phyloP scores from a whole-genome alignment of 176 grass and related monocot genomes.

The Aegilops tauschii region DNA sequence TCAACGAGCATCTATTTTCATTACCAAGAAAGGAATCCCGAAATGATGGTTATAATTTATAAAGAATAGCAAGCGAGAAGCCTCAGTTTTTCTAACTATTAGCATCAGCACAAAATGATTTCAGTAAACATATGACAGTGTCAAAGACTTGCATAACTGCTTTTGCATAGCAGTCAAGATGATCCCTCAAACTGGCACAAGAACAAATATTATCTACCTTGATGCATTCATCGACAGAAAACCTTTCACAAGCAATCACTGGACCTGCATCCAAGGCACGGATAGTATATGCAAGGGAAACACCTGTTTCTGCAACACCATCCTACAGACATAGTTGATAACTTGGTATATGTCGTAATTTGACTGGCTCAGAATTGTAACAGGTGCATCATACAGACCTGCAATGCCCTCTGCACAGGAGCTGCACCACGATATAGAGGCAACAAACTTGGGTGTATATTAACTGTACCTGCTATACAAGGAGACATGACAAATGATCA shows the following conservation, averaged over 20 bases:
- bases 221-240: conserved; percentile 71
- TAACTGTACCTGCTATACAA: conserved; percentile 74
- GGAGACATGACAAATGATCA: neutral
- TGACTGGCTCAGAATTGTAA: conserved; percentile 9
- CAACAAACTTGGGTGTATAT: conserved; percentile 94
- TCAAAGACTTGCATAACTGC: neutral
- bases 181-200: conserved; percentile 16
- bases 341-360: conserved; percentile 6
- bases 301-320: conserved; percentile 94
- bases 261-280: conserved; percentile 84
- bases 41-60: conserved; percentile 9
- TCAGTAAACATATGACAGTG: neutral
- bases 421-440: conserved; percentile 93
- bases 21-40: neutral
- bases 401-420: conserved; percentile 96
- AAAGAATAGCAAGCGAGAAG: neutral
- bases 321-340: conserved; percentile 56
- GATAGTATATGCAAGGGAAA: conserved; percentile 93
- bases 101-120: neutral
- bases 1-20: neutral
- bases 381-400: conserved; percentile 46
- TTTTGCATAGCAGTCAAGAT: conserved; percentile 16
- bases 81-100: neutral
- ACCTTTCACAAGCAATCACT: conserved; percentile 69
- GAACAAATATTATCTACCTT: conserved; percentile 50